A percentile compares a stretch with the other conserved stretches of the same genome.
phyloP scores from a whole-genome alignment of 1,284 basidiomycete species.

The Moesziomyces sp. region DNA sequence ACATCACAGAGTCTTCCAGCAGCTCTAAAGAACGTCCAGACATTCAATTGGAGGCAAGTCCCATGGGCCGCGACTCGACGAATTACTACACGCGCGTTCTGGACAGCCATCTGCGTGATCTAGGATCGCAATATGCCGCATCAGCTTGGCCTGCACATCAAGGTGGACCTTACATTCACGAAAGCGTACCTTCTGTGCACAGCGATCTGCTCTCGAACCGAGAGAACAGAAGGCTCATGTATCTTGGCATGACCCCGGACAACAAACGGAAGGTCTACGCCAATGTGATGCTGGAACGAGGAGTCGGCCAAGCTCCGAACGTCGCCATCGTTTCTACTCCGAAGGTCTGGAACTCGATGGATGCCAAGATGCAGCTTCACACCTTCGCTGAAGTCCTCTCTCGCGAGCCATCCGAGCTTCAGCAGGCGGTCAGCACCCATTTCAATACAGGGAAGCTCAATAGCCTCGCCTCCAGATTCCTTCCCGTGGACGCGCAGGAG shows the following conservation, averaged over 20 bases:
- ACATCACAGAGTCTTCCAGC: not conserved
- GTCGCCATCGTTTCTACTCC: constrained; percentile 14
- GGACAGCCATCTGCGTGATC: not conserved
- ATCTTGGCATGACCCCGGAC: constrained; percentile 1
- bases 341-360: constrained; percentile 5
- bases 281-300: not conserved
- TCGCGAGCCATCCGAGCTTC: not conserved
- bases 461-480: no score
- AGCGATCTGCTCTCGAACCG: not conserved
- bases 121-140: not conserved
- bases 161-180: no score
- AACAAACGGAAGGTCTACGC: constrained; percentile 7
- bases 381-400: constrained; percentile 1
- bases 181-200: no score
- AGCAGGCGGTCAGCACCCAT: not conserved
- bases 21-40: no score
- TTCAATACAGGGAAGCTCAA: not conserved
- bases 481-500: no score
- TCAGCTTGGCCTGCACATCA: no score
- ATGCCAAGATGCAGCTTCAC: constrained; percentile 9
- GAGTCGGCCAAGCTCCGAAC: not conserved
- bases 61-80: not conserved
- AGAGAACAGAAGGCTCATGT: not conserved
- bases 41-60: constrained; percentile 1
- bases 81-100: not conserved